A percentile compares a stretch with the other conserved stretches of the same genome.
Conservation (phyloP, 306 rosid species). For the Rubus parviflorus region DNA sequence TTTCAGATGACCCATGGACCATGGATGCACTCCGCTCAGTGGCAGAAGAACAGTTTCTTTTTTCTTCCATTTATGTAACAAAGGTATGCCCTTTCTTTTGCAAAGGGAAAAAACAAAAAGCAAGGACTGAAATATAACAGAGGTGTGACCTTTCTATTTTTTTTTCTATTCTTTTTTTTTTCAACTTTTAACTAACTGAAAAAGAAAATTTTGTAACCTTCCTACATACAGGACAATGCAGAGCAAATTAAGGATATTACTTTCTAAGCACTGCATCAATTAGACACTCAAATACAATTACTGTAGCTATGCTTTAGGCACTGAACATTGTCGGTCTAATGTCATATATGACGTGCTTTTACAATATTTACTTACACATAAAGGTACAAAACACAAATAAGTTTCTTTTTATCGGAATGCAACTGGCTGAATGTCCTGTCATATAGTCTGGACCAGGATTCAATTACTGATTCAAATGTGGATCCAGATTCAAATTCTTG, state of each 20-base stretch:
- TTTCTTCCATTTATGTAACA: background rate
- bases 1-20: background rate
- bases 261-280: background rate
- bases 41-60: background rate
- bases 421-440: background rate
- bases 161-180: background rate
- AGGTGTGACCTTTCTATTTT: too few relatives aligned
- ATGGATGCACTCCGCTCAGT: background rate
- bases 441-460: background rate
- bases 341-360: background rate
- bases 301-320: too few relatives aligned
- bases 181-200: background rate
- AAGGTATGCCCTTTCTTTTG: background rate
- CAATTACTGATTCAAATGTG: too few relatives aligned
- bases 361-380: too few relatives aligned
- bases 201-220: background rate
- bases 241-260: background rate
- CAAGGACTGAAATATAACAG: too few relatives aligned
- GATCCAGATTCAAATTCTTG: background rate
- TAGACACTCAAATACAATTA: background rate
- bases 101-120: too few relatives aligned
- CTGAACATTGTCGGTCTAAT: background rate
- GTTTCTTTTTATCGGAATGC: background rate
- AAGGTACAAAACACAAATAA: too few relatives aligned
- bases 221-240: background rate